Conservation (phyloP, 2,329 filamentous ascomycete species). For the Colletotrichum agaves region DNA sequence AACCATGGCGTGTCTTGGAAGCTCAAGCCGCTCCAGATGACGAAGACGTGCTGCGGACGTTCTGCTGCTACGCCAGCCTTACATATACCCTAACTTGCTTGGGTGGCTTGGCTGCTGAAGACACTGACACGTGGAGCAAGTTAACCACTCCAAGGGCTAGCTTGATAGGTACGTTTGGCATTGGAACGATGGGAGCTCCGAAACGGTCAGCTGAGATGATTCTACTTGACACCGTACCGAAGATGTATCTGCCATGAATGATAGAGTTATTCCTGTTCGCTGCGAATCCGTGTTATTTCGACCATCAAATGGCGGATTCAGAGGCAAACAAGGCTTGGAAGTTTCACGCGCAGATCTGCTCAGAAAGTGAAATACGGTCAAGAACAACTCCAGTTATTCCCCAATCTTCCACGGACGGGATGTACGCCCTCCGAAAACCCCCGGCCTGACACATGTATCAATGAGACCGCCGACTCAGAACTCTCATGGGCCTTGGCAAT, state of each 20-base stretch:
- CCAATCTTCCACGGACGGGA: background rate
- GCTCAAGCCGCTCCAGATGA: constrained; percentile 3
- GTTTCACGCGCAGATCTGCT: no score
- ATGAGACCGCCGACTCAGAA: background rate
- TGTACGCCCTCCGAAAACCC: constrained; percentile 10
- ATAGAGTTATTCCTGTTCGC: no score
- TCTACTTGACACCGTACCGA: no score
- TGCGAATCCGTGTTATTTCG: no score
- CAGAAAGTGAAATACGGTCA: no score
- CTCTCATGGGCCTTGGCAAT: background rate
- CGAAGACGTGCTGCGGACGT: background rate
- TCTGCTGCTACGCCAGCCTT: background rate
- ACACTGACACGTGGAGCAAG: constrained; percentile 5
- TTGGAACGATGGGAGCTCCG: no score
- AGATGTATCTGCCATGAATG: no score
- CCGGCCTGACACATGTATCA: background rate
- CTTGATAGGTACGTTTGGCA: no score
- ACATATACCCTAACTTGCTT: background rate
- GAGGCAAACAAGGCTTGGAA: no score
- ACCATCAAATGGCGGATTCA: no score
- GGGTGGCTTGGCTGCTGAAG: background rate
- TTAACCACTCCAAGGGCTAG: no score
- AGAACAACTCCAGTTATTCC: background rate
- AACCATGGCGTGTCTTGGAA: background rate
- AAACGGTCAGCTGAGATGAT: no score